Conservation (phyloP, 108 stramenopile species). For the Fistulifera pelliculosa region DNA sequence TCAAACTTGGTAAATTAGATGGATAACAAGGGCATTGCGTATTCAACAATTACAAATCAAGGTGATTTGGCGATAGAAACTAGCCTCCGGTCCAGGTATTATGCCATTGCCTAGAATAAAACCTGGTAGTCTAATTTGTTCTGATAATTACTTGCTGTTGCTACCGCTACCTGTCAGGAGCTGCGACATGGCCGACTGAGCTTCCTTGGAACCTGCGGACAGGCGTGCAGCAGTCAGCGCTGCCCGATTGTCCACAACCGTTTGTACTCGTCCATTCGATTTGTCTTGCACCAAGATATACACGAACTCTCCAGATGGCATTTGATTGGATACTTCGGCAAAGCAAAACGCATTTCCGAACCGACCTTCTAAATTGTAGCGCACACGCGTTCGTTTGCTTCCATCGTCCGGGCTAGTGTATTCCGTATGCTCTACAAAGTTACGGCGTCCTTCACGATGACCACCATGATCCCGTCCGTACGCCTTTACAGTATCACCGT, state of each 20-base stretch:
- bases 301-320: slow-evolving; percentile 87
- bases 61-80: too few species aligned
- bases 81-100: too few species aligned
- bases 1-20: too few species aligned
- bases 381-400: slow-evolving; percentile 77
- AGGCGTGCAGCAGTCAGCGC: slow-evolving; percentile 52
- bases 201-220: slow-evolving; percentile 59
- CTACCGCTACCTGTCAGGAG: slow-evolving; percentile 31
- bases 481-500: slow-evolving; percentile 82
- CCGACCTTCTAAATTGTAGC: slow-evolving; percentile 90
- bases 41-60: too few species aligned
- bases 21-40: too few species aligned
- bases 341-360: slow-evolving; percentile 80
- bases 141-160: slow-evolving; percentile 6
- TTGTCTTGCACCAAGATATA: slow-evolving; percentile 93
- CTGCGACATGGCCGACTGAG: slow-evolving; percentile 34
- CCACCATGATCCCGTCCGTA: slow-evolving; percentile 93
- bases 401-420: slow-evolving; percentile 77
- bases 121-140: too few species aligned
- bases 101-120: too few species aligned
- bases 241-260: slow-evolving; percentile 69
- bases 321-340: slow-evolving; percentile 71
- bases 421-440: slow-evolving; percentile 91
- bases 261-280: slow-evolving; percentile 63
- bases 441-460: slow-evolving; percentile 90